Percentiles rank a stretch among this genome's conserved stretches.
Evolutionary conservation across 306 rosid genomes (phyloP).

Genomic region (Vachellia collinsii): DNA sequence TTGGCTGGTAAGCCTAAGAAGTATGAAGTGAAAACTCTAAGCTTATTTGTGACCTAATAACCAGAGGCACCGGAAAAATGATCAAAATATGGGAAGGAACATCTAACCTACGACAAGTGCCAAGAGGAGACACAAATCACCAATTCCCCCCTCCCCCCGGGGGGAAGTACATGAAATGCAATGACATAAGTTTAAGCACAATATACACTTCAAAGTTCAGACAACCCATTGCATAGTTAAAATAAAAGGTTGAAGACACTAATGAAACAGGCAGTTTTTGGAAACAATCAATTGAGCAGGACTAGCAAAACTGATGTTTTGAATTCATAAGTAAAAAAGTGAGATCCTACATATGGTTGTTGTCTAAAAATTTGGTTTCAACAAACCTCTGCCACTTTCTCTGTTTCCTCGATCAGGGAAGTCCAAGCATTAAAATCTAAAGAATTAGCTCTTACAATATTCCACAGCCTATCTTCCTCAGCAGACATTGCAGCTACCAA

Average conservation of each 20-base stretch:
- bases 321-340: slow-evolving; percentile 9
- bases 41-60: neutral
- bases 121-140: too few species aligned
- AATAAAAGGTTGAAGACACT: neutral
- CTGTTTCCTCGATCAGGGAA: slow-evolving; percentile 92
- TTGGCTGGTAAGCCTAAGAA: neutral
- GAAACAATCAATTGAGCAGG: neutral
- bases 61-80: slow-evolving; percentile 1
- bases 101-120: too few species aligned
- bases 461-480: slow-evolving; percentile 96
- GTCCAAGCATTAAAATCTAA: slow-evolving; percentile 96
- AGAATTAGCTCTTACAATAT: slow-evolving; percentile 88
- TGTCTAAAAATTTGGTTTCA: neutral
- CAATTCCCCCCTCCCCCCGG: too few species aligned
- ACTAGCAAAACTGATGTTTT: neutral
- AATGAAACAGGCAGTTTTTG: neutral
- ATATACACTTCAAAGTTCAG: neutral
- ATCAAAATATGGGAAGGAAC: neutral
- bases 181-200: slow-evolving; percentile 1
- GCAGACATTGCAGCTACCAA: slow-evolving; percentile 68
- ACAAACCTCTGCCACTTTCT: slow-evolving; percentile 86
- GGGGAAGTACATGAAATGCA: neutral
- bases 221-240: slow-evolving; percentile 15
- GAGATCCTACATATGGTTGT: neutral
- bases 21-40: neutral